A percentile compares a stretch with the other conserved stretches of the same genome.
Conservation (phyloP, 2,329 filamentous ascomycete species). For the Aureobasidium leucospermi region DNA sequence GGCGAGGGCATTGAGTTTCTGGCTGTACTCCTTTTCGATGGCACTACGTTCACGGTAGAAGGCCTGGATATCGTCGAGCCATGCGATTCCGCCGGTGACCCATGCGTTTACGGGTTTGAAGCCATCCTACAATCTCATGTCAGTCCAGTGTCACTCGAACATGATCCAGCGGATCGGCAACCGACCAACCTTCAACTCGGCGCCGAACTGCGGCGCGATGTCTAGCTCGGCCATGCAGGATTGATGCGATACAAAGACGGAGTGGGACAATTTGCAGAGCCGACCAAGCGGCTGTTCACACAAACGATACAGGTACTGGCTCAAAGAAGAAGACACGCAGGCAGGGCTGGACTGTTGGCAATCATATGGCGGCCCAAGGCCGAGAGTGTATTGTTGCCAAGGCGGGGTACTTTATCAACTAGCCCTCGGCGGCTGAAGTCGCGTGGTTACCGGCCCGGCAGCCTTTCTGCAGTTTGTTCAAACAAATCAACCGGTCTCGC, state of each 20-base stretch:
- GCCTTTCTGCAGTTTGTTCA: no score
- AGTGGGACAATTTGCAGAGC: background rate
- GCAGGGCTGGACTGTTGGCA: background rate
- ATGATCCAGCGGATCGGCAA: background rate
- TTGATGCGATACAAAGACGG: background rate
- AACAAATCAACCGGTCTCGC: no score
- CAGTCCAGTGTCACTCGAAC: background rate
- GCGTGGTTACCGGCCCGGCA: background rate
- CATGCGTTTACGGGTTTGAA: conserved; percentile 93
- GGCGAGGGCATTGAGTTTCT: conserved; percentile 77
- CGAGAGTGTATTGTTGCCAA: conserved; percentile 3
- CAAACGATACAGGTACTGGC: background rate
- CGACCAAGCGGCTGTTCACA: conserved; percentile 1
- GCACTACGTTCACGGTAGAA: conserved; percentile 92
- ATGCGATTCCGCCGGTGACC: conserved; percentile 76
- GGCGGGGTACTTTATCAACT: conserved; percentile 1
- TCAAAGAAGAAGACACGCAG: background rate
- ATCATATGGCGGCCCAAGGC: background rate
- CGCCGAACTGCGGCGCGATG: conserved; percentile 77
- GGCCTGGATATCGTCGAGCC: conserved; percentile 93
- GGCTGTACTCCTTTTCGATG: conserved; percentile 95
- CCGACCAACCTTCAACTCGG: conserved; percentile 74
- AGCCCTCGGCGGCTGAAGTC: conserved; percentile 3
- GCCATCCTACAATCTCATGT: conserved; percentile 60
- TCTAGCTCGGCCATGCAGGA: conserved; percentile 70